These are phyloP conservation scores for Capsicum baccatum DNA, from an alignment of 257 asterid species.

Conservation along the genomic window DNA sequence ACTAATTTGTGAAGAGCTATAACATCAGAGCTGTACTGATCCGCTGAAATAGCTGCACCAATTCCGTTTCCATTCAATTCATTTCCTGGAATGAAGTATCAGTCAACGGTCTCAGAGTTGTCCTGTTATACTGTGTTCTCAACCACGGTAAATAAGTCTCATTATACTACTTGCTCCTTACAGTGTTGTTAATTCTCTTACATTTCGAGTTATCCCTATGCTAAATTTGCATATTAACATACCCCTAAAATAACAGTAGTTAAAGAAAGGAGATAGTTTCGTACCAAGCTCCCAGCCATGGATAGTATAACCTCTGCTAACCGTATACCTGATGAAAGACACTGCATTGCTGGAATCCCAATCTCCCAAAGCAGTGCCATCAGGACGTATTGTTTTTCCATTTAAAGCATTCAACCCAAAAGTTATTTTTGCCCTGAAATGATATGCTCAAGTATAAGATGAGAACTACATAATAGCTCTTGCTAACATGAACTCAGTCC, in stretches of 20 bases:
- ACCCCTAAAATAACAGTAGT: neutral
- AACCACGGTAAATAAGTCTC: neutral
- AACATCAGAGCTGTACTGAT: constrained; percentile 65
- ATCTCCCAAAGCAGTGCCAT: constrained; percentile 57
- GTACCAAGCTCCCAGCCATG: constrained; percentile 96
- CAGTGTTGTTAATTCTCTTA: neutral
- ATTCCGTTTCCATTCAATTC: constrained; percentile 82
- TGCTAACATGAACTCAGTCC: neutral
- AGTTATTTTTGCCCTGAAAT: constrained; percentile 64
- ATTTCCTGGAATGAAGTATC: constrained; percentile 55
- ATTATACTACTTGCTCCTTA: neutral
- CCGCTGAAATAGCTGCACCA: constrained; percentile 71
- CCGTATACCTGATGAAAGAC: constrained; percentile 67
- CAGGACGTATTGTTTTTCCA: constrained; percentile 55
- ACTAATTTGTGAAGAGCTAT: constrained; percentile 50
- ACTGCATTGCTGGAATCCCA: constrained; percentile 85
- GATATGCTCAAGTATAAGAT: neutral
- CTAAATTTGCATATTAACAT: neutral
- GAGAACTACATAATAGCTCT: neutral
- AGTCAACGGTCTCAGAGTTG: constrained; percentile 3
- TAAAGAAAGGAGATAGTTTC: constrained; percentile 12
- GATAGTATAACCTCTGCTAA: constrained; percentile 50
- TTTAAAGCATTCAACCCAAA: constrained; percentile 80
- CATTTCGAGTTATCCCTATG: neutral
- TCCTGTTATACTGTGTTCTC: neutral